These are phyloP conservation scores for Elongisporangium prolatum DNA, from an alignment of 352 stramenopile species.

Conservation along the genomic window DNA sequence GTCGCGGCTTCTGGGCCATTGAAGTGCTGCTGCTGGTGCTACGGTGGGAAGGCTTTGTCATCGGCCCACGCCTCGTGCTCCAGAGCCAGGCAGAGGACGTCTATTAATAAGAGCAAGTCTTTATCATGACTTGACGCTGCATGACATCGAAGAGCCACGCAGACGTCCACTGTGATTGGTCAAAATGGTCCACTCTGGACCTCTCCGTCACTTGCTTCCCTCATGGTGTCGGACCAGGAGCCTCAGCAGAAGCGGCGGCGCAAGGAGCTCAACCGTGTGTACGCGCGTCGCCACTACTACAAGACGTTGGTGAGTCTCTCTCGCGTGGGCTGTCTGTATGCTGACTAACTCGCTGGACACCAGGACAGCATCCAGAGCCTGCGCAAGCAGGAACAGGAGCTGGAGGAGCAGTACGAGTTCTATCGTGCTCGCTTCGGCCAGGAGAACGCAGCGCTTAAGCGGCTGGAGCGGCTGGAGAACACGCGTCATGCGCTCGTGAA, in stretches of 20 bases:
- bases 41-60: conserved; percentile 34
- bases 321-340: neutral
- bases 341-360: no score
- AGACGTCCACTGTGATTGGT: neutral
- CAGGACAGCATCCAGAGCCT: neutral
- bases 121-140: neutral
- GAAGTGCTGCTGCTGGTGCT: conserved; percentile 42
- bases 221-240: neutral
- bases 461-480: neutral
- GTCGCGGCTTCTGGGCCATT: conserved; percentile 43
- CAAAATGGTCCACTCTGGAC: neutral
- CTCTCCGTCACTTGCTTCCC: neutral
- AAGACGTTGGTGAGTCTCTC: neutral
- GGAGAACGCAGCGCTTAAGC: neutral
- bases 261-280: neutral
- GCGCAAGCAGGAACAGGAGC: neutral
- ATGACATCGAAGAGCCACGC: neutral
- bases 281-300: neutral
- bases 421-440: neutral
- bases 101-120: no score
- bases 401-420: neutral
- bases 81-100: neutral
- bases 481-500: neutral
- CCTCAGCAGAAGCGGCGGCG: neutral
- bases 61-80: conserved; percentile 39